Evolutionary conservation across 2,329 filamentous ascomycete species (phyloP), one percentile per base, ranked within the genome.

Genomic region (Aspergillus sp.): DNA sequence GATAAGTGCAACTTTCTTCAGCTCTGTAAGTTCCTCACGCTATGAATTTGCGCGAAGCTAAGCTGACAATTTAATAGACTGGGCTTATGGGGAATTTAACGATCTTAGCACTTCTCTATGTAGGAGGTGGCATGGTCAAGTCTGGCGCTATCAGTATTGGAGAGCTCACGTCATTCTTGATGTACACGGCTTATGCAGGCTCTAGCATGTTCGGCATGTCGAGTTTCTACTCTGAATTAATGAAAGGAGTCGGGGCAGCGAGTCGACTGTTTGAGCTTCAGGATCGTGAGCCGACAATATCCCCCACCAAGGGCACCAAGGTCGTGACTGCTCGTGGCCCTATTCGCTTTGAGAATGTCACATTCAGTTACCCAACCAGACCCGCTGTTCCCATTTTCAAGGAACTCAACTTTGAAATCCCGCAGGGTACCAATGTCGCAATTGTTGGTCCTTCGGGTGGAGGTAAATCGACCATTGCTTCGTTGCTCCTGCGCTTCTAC

Each of bases 191-290:
- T 3, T 98, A 88, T 66, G 86, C 86, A 53, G 86, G 86, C 17
- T 95, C 90, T 48, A 96, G 91, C 75, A 84, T 99, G 62, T 96
- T 98, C 66, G 95, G 95, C 4, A 81, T 99, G 2, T 96, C 92
- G 4, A 91, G 90, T 56, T 99, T 99, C 77, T 99, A 97, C 76
- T 96, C 93, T 0, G 95, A 99, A 72, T 82, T 99, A 60, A 99
- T 99, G 95, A 99, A 99, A 75, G 96, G 96, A 42, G 93, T 96
- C 4, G 95, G 96, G 68, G 95, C 95, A 42, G 95, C 95, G n/a
- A 96, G 89, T 68, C 89, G 95, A 59, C 81, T 99, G 1, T 99
- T 99, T 69, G 95, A 99, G 71, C 83, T 99, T 5, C 93, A 98
- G 72, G 95, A 99, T 73, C 88, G 95, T 61, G 81, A 90, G 57